These are phyloP conservation scores for Prosopis cineraria DNA, from an alignment of 306 rosid genomes.

Conservation along the genomic window DNA sequence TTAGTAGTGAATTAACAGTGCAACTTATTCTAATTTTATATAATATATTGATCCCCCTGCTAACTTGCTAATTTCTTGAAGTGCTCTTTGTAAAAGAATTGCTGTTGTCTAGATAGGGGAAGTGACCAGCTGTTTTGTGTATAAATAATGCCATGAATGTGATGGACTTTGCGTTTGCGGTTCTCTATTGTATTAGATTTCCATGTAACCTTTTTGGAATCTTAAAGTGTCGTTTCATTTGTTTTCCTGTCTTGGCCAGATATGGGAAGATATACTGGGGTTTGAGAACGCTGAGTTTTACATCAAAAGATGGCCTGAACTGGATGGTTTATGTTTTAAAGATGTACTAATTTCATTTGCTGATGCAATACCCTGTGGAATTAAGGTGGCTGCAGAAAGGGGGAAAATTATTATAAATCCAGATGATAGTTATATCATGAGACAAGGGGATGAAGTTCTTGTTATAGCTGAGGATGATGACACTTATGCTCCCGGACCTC, in stretches of 20 bases:
- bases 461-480: constrained; percentile 99
- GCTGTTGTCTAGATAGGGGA: constrained; percentile 9
- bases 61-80: constrained; percentile 3
- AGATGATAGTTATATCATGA: constrained; percentile 74
- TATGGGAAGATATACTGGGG: constrained; percentile 98
- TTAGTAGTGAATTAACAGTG: not conserved
- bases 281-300: constrained; percentile 99
- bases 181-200: constrained; percentile 17
- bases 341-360: constrained; percentile 87
- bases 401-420: constrained; percentile 89
- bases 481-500: constrained; percentile 80
- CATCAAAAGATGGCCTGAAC: constrained; percentile 89
- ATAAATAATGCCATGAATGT: constrained; percentile 6
- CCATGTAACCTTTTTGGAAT: constrained; percentile 15
- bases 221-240: constrained; percentile 28
- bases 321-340: constrained; percentile 69
- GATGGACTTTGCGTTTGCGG: constrained; percentile 20
- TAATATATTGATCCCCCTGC: not conserved
- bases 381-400: constrained; percentile 85
- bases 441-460: constrained; percentile 91
- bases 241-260: constrained; percentile 57
- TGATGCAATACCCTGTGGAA: constrained; percentile 95
- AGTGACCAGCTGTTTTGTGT: constrained; percentile 11
- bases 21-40: not conserved
- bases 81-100: constrained; percentile 21